phyloP scores from a whole-genome alignment of 768 basidiomycete genomes.

The Sutorius australiensis region DNA sequence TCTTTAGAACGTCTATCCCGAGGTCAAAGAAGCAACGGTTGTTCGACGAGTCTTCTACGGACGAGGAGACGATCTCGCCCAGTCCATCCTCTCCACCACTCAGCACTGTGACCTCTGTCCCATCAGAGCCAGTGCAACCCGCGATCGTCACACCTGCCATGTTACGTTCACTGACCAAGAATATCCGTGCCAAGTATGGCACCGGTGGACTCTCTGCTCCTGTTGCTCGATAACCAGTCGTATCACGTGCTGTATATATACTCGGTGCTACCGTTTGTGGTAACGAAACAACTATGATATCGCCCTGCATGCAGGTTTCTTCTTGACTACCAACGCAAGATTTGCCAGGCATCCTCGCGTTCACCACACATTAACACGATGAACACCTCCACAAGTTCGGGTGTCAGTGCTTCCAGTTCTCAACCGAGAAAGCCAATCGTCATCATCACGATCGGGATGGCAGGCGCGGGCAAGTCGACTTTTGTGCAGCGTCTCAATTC shows the following conservation, averaged over 20 bases:
- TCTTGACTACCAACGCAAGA: slow-evolving; percentile 9
- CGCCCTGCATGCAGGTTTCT: neutral
- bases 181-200: slow-evolving; percentile 32
- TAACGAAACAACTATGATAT: slow-evolving; percentile 1
- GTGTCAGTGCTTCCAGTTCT: neutral
- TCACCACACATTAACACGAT: slow-evolving; percentile 9
- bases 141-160: slow-evolving; percentile 58
- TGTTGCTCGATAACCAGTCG: slow-evolving; percentile 5
- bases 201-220: slow-evolving; percentile 1
- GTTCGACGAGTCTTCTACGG: slow-evolving; percentile 31
- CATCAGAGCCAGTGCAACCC: slow-evolving; percentile 28
- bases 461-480: slow-evolving; percentile 96
- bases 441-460: slow-evolving; percentile 94
- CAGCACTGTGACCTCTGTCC: slow-evolving; percentile 42
- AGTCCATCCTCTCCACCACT: slow-evolving; percentile 41
- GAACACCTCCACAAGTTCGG: slow-evolving; percentile 17
- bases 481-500: slow-evolving; percentile 95
- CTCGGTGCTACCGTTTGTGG: slow-evolving; percentile 12
- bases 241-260: slow-evolving; percentile 3
- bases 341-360: neutral
- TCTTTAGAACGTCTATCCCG: slow-evolving; percentile 24
- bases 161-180: slow-evolving; percentile 43
- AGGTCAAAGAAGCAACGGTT: slow-evolving; percentile 43
- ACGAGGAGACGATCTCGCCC: slow-evolving; percentile 28
- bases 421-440: slow-evolving; percentile 59